Evolutionary conservation across 2,329 filamentous ascomycete species (phyloP), one percentile per base, ranked within the genome.

Genomic region (Aspergillus unguis): DNA sequence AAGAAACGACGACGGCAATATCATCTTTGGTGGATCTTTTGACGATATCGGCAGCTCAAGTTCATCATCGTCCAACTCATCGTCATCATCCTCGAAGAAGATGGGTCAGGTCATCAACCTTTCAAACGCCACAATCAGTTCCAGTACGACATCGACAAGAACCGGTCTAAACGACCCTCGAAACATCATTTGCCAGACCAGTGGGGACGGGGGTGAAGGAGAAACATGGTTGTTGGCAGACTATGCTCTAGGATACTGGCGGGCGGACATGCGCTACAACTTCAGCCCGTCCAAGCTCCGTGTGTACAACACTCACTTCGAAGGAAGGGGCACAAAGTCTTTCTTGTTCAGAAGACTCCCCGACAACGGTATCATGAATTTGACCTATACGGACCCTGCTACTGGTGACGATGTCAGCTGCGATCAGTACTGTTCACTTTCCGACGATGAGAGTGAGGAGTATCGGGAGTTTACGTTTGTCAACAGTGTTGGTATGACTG

Each of bases 381-480:
- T 99, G 65, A 95, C 91, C 35, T 97, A 94, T 63, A 85, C 85
- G 58, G 90, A 97, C 65, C 86, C 87, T 26, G 76, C 68, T 36
- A 87, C 83, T 1, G 87, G 87, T 27, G 75, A 82, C 46, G 85
- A 86, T 50, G 73, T 77, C 29, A 85, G 81, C 52, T 99, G 94
- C 73, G 90, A 92, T 48, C 86, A 85, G 56, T 80, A 84, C 64
- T 99, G 94, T 63, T 89, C 92, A n/a, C 80, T 99, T 44, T 90
- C 88, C 57, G 78, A 85, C 65, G 84, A 90, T 63, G 73, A 78
- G 17, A 81, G 79, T 5, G 70, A 85, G 45, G 71, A 78, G 46
- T 95, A 83, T 61, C 92, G 96, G 70, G 94, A 99, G 64, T 99
- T 97, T 67, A 81, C 84, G 60, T 96, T 99, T 62, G 88, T 96